Percentiles rank a stretch among this genome's conserved stretches.
Evolutionary conservation across 208 protist genomes (phyloP).

Genomic region (Acanthamoeba lenticulata): DNA sequence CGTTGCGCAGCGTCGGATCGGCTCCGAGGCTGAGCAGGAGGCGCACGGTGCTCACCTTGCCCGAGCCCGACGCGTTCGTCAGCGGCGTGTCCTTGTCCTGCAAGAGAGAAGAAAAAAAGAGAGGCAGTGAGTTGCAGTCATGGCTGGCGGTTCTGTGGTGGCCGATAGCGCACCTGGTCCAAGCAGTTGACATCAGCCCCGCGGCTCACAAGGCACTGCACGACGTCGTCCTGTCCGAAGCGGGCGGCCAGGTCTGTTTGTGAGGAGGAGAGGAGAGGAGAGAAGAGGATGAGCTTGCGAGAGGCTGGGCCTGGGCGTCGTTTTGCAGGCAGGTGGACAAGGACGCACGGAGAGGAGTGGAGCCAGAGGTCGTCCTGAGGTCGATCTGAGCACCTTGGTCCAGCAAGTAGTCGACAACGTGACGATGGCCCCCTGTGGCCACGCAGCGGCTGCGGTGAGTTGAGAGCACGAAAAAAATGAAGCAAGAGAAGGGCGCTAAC

Average conservation of each 20-base stretch:
- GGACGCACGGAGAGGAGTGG: background rate
- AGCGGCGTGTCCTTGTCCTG: slow-evolving; percentile 6
- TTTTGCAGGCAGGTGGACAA: background rate
- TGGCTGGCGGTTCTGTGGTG: background rate
- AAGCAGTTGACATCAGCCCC: background rate
- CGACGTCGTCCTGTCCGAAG: slow-evolving; percentile 8
- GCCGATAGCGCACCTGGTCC: background rate
- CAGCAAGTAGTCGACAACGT: background rate
- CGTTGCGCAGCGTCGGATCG: background rate
- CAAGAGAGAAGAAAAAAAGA: background rate
- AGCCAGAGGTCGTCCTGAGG: background rate
- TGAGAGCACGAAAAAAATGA: no score
- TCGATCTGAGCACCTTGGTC: slow-evolving; percentile 13
- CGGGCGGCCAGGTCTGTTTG: background rate
- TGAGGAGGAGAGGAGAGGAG: background rate
- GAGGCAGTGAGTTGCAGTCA: background rate
- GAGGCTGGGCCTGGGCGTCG: no score
- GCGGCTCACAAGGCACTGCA: background rate
- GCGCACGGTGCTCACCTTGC: slow-evolving; percentile 18
- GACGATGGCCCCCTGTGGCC: background rate
- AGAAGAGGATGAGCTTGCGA: no score
- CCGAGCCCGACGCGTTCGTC: background rate
- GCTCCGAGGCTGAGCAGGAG: background rate
- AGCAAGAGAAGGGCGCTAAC: background rate
- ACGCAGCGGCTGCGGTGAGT: no score